Base-by-base conservation (phyloP, 1,284 basidiomycete genomes). In the Dichomitus squalens region DNA sequence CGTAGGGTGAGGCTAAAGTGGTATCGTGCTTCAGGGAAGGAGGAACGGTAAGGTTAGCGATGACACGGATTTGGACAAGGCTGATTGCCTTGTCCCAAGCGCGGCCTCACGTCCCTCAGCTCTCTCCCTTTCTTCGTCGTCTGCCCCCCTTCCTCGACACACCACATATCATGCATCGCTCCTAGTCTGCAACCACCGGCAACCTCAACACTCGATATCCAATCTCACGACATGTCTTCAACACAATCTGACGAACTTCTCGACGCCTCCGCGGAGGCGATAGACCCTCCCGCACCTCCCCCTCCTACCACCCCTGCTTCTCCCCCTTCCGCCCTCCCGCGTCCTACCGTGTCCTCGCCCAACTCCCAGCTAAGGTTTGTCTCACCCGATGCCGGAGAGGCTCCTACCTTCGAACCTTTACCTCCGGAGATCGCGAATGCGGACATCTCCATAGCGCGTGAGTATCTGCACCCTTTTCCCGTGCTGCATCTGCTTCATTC, bases 371-470 rank as follows among this genome's bases (percentile, higher is more conserved):
- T 56, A 51, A 47, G 43, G 7, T 60, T 60, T 36, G 49, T 60
- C 1, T 49, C 56, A 33, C 35, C 53, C 12, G 61, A 60, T 23
- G 53, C 29, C 7, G 55, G 53, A 21, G 55, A 58, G 27, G 39
- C 31, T 20, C 11, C 46, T n/a, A 12, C 44, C 2, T 58, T 51
- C 8, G 61, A 63, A 23, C 56, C 58, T 21, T 55, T 82, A 9
- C 75, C 78, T 0, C 70, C 78, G 12, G 84, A 87, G 58, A 74
- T 87, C 23, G 77, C 79, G 25, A 70, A 74, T n/a, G 84, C 83
- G 11, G 85, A 86, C 62, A 77, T 88, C 39, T 81, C 76, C 27
- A 76, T 88, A 57, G 82, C 86, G 52, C 76, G 86, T 88, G 66
- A 73, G 86, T 83, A 38, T 41, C 38, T 41, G 23, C 18, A 39